These are phyloP conservation scores for Trichosporon asahii DNA, from an alignment of 1,284 basidiomycete species.

Conservation along the genomic window DNA sequence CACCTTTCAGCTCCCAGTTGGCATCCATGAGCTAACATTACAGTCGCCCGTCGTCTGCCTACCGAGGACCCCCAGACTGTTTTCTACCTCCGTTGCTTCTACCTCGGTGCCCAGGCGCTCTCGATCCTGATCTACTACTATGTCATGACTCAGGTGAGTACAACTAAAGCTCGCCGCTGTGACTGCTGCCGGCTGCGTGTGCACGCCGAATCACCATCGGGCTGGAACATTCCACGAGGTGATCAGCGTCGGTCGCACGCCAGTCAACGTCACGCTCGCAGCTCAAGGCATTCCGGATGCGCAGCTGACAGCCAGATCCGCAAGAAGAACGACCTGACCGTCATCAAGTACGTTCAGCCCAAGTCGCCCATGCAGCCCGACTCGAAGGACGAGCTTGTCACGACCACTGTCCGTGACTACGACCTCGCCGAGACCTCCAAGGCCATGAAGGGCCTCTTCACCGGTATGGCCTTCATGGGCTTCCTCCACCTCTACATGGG, in stretches of 20 bases:
- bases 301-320: constrained; percentile 19
- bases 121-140: constrained; percentile 26
- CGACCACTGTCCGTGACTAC: constrained; percentile 29
- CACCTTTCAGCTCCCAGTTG: background rate
- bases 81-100: constrained; percentile 24
- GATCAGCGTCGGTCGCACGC: background rate
- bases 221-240: background rate
- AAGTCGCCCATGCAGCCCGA: constrained; percentile 29
- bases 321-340: constrained; percentile 27
- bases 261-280: background rate
- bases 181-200: too few species aligned
- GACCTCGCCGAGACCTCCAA: constrained; percentile 28
- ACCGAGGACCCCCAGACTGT: constrained; percentile 25
- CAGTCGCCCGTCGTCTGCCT: constrained; percentile 26
- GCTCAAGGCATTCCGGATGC: too few species aligned
- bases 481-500: constrained; percentile 31
- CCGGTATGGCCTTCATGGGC: constrained; percentile 24
- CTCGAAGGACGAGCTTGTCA: constrained; percentile 28
- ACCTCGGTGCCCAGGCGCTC: constrained; percentile 21
- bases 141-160: constrained; percentile 22
- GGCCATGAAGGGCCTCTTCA: constrained; percentile 29
- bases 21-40: background rate
- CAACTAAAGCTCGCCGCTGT: background rate
- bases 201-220: background rate
- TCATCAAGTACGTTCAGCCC: constrained; percentile 29